These are phyloP conservation scores for Talaromyces verruculosus DNA, from an alignment of 2,329 filamentous ascomycete species.

Conservation along the genomic window DNA sequence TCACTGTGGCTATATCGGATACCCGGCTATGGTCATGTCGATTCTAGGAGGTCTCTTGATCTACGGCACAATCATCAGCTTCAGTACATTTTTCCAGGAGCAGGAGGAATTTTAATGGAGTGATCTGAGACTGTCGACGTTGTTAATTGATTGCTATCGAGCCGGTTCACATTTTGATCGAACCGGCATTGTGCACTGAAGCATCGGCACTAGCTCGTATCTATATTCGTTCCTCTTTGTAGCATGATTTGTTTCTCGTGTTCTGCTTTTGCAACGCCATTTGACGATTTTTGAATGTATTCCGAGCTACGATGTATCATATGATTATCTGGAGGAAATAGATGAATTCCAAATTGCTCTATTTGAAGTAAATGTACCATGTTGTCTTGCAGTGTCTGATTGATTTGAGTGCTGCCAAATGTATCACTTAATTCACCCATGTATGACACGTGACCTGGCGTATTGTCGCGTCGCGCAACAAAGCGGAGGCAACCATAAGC, in stretches of 20 bases:
- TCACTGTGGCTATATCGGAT: constrained; percentile 77
- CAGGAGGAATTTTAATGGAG: constrained; percentile 82
- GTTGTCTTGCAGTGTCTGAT: no score
- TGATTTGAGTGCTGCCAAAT: no score
- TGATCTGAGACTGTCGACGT: not conserved
- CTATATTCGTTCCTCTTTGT: not conserved
- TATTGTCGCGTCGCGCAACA: constrained; percentile 12
- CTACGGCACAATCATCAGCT: constrained; percentile 97
- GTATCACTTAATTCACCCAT: no score
- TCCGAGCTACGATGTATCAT: constrained; percentile 10
- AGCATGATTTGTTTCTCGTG: not conserved
- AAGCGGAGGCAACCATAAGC: not conserved
- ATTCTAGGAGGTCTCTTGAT: constrained; percentile 89
- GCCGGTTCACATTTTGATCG: not conserved
- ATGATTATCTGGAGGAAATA: constrained; percentile 7
- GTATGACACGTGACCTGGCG: constrained; percentile 18
- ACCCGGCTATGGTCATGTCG: constrained; percentile 91
- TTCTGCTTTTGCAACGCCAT: constrained; percentile 8
- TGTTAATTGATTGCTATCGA: not conserved
- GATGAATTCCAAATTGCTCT: not conserved
- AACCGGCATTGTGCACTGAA: not conserved
- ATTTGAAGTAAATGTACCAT: not conserved
- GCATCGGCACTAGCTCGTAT: not conserved
- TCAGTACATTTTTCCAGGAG: constrained; percentile 97
- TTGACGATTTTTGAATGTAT: constrained; percentile 1